Conservation (phyloP, 257 asterid genomes). For the Primulina huaijiensis region DNA sequence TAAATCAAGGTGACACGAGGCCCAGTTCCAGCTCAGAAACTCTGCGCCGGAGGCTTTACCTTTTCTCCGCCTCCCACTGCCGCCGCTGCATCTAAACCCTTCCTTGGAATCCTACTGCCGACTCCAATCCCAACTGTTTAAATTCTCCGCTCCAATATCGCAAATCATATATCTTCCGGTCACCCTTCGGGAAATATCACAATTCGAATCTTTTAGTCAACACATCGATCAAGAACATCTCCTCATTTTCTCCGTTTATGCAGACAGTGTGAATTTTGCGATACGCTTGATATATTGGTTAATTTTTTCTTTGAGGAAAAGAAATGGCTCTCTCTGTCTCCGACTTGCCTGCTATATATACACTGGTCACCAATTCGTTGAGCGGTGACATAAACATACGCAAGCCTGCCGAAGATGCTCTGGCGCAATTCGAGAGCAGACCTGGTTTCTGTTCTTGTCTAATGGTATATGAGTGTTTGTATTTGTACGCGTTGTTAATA, state of each 20-base stretch:
- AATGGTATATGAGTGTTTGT: constrained; percentile 51
- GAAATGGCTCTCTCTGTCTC: constrained; percentile 76
- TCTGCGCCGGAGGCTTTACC: constrained; percentile 32
- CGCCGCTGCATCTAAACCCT: constrained; percentile 39
- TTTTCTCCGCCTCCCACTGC: constrained; percentile 33
- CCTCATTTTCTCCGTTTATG: constrained; percentile 3
- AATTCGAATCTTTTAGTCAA: constrained; percentile 25
- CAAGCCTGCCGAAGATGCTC: constrained; percentile 86
- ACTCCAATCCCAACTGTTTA: not conserved
- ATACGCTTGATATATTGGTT: constrained; percentile 6
- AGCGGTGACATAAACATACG: constrained; percentile 71
- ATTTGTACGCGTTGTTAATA: constrained; percentile 3
- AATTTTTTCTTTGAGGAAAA: constrained; percentile 6
- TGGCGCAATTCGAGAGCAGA: constrained; percentile 74
- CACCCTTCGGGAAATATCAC: constrained; percentile 11
- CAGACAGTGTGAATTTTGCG: constrained; percentile 9
- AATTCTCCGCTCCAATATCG: constrained; percentile 18
- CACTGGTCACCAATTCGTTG: constrained; percentile 69
- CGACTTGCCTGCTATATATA: constrained; percentile 82
- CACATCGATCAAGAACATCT: constrained; percentile 36
- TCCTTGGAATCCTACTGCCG: constrained; percentile 22
- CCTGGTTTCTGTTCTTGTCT: constrained; percentile 98
- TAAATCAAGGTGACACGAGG: not conserved
- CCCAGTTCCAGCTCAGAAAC: constrained; percentile 31
- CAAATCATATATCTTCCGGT: constrained; percentile 10